A percentile compares a stretch with the other conserved stretches of the same genome.
phyloP scores from a whole-genome alignment of 805 yeast genomes.

The Starmerella floricola region DNA sequence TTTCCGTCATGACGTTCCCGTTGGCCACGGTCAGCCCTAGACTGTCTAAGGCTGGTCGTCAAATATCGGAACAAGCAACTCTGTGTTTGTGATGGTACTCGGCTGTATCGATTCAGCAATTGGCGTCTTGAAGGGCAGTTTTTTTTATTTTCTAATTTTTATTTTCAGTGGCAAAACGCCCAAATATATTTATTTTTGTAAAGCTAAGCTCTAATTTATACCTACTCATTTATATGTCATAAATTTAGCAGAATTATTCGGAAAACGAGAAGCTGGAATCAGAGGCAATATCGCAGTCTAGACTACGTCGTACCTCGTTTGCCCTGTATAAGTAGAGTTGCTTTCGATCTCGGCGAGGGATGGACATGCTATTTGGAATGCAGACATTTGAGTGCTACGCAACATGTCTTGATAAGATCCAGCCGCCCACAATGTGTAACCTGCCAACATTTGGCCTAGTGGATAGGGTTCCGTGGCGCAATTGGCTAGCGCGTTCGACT shows the following conservation, averaged over 20 bases:
- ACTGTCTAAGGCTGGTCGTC: neutral
- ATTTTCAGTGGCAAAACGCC: slow-evolving; percentile 1
- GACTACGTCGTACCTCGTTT: too few relatives aligned
- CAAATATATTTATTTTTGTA: slow-evolving; percentile 5
- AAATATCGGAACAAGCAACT: neutral
- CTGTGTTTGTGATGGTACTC: neutral
- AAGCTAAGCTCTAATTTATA: slow-evolving; percentile 7
- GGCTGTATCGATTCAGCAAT: neutral
- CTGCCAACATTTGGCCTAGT: neutral
- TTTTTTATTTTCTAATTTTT: slow-evolving; percentile 6
- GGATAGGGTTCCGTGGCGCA: slow-evolving; percentile 23
- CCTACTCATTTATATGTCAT: neutral
- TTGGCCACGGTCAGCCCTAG: slow-evolving; percentile 13
- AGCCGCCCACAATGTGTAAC: too few relatives aligned
- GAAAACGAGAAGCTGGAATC: too few relatives aligned
- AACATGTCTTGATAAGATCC: too few relatives aligned
- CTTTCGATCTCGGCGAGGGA: too few relatives aligned
- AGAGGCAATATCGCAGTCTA: too few relatives aligned
- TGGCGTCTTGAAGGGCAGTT: neutral
- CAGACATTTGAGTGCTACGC: too few relatives aligned
- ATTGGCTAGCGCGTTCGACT: slow-evolving; percentile 25
- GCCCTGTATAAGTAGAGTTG: too few relatives aligned
- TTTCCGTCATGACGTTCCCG: slow-evolving; percentile 51
- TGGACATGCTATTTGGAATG: too few relatives aligned
- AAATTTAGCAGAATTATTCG: too few relatives aligned